Evolutionary conservation across 441 rosid genomes (phyloP).

Genomic region (Codiaeum variegatum): DNA sequence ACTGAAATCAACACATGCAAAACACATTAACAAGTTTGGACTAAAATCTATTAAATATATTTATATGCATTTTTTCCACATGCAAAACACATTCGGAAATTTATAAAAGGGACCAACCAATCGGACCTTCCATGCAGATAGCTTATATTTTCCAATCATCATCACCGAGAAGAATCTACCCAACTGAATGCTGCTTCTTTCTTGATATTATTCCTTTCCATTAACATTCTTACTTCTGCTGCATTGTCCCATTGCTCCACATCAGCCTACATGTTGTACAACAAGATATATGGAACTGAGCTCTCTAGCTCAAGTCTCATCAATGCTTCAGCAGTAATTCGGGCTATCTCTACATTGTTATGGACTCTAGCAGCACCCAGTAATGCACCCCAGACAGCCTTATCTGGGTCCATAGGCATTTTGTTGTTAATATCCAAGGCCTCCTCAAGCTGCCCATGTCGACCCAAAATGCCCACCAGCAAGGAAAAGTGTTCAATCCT

Average conservation of each 20-base stretch:
- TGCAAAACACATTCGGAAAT: too few species aligned
- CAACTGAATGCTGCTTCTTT: constrained; percentile 50
- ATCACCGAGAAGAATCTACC: constrained; percentile 26
- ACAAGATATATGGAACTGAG: constrained; percentile 55
- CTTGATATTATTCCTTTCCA: constrained; percentile 46
- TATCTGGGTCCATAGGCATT: constrained; percentile 62
- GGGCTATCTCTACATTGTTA: constrained; percentile 45
- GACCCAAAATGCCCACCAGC: constrained; percentile 46
- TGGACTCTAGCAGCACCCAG: constrained; percentile 58
- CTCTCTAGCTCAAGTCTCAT: constrained; percentile 59
- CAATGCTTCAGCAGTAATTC: constrained; percentile 58
- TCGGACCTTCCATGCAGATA: neutral
- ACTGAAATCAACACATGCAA: neutral
- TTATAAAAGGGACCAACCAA: constrained; percentile 3
- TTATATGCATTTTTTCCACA: too few species aligned
- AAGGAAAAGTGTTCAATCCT: constrained; percentile 59
- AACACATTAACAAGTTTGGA: neutral
- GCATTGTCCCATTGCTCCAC: constrained; percentile 59
- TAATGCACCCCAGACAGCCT: constrained; percentile 71
- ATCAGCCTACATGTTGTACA: constrained; percentile 57
- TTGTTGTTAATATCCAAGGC: constrained; percentile 44
- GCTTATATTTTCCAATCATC: neutral
- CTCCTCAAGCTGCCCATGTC: constrained; percentile 52
- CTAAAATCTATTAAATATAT: too few species aligned
- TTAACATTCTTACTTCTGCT: constrained; percentile 37